phyloP scores from a whole-genome alignment of 2,329 filamentous ascomycete genomes.

The Pseudogymnoascus sp. region DNA sequence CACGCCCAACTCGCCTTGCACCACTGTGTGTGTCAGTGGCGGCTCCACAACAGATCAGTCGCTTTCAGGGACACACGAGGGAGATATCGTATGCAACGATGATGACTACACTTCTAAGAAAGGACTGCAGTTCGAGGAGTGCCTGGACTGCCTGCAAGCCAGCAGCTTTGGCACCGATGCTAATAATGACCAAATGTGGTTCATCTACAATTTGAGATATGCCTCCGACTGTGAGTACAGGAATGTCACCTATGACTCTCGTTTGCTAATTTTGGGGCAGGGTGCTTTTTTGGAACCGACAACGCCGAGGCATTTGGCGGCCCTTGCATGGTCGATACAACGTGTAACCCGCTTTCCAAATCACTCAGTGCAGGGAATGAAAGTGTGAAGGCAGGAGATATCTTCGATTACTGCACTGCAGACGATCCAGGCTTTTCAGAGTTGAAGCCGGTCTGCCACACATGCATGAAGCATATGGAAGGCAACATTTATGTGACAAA shows the following conservation, averaged over 20 bases:
- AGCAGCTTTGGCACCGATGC: slow-evolving; percentile 1
- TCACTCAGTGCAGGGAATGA: slow-evolving; percentile 1
- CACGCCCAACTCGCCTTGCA: slow-evolving; percentile 43
- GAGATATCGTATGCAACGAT: slow-evolving; percentile 35
- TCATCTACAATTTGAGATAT: slow-evolving; percentile 6
- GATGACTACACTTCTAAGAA: slow-evolving; percentile 14
- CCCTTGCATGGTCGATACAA: slow-evolving; percentile 5
- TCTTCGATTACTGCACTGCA: neutral
- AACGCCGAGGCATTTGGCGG: neutral
- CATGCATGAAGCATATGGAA: neutral
- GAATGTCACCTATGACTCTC: neutral
- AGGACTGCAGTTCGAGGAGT: slow-evolving; percentile 7
- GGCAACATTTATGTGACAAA: neutral
- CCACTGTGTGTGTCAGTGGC: slow-evolving; percentile 38
- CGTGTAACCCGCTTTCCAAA: neutral
- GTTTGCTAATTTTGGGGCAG: neutral
- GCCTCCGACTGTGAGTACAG: slow-evolving; percentile 1
- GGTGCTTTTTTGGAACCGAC: neutral
- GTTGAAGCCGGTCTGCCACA: neutral
- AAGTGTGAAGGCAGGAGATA: neutral
- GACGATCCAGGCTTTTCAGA: neutral
- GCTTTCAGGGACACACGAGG: slow-evolving; percentile 34
- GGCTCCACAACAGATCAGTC: slow-evolving; percentile 28
- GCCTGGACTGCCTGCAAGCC: slow-evolving; percentile 3
- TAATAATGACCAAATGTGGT: slow-evolving; percentile 8